Evolutionary conservation across 805 yeast species (phyloP), one percentile per base, ranked within the genome.

Genomic region (Candida ficus): DNA sequence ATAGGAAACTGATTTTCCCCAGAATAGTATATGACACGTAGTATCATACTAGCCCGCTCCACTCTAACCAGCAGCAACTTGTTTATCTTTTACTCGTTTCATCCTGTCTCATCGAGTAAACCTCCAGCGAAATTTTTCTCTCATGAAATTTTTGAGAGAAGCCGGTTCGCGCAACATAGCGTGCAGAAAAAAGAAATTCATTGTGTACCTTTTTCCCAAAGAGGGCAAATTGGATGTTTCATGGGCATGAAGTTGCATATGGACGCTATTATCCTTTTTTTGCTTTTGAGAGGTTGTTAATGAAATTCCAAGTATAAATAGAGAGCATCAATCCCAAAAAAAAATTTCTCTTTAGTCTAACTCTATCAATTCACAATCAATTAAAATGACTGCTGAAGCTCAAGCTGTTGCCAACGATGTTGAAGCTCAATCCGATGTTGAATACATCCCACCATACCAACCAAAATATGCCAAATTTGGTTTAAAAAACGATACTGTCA

Each of bases 401-500:
- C 39, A 32, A 35, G 23, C 33, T 23, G 18, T 27, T 22, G 17
- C 41, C n/a, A 28, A 37, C 21, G 71, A 67, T 50, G 55, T 65
- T 29, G 73, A 67, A 58, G 64, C 66, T 44, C 67, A 62, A 55
- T 63, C 68, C 10, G 59, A 57, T 35, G 48, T 48, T 25, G 60
- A 52, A 29, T 68, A 67, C 60, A 58, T 68, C 39, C 65, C 73
- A 29, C 69, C 68, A 36, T 57, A 56, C 42, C 61, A 45, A 45
- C 52, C 57, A 44, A 53, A 52, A 49, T 58, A 60, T n/a, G 56
- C 57, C 42, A 53, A 53, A 49, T 58, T 60, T 14, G 57, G 46
- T 31, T 70, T 73, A 29, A 52, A 58, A 28, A 29, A 29, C 17
- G 76, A 71, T 50, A 53, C 69, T 13, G 18, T 67, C 28, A 71